Base-by-base conservation (phyloP, 208 protist species). In the Crithidia brevicula region DNA sequence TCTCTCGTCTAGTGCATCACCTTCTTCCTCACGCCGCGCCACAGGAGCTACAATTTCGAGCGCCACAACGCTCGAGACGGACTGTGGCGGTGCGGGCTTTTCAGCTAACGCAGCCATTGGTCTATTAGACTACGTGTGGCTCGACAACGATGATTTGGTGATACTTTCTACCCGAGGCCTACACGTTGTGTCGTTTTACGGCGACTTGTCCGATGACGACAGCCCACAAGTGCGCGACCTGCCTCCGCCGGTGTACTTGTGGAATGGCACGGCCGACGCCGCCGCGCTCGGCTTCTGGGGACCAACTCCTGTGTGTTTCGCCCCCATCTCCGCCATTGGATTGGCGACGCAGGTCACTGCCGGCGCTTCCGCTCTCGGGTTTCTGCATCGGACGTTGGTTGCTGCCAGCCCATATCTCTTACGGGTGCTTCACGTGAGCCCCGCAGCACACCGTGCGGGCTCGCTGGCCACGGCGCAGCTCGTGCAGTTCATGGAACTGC, bases 71-170 rank as follows among this genome's bases (percentile, higher is more conserved):
- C n/a, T n/a, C n/a, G n/a, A n/a, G n/a, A n/a, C n/a, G n/a, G n/a
- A n/a, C n/a, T n/a, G n/a, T n/a, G n/a, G n/a, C n/a, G n/a, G n/a
- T n/a, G n/a, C n/a, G n/a, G n/a, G n/a, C n/a, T n/a, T n/a, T n/a
- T n/a, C n/a, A n/a, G n/a, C n/a, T n/a, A n/a, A n/a, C n/a, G n/a
- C n/a, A n/a, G n/a, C n/a, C n/a, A n/a, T n/a, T n/a, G n/a, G n/a
- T n/a, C n/a, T 87, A 13, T 16, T 92, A 5, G 82, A 81, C 61
- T 91, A 88, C 70, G 51, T 72, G 22, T 93, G 91, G 88, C 67
- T 83, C 27, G 72, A 63, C 9, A 51, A 74, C 20, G 91, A 91
- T 46, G 67, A 80, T 6, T 77, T 96, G 4, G 68, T 89, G 13
- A 68, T 93, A 13, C 59, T 92, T 27, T 90, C 84, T 3, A 54